phyloP scores from a whole-genome alignment of 164 flowering plant species.

The Stephania yunnanensis region DNA sequence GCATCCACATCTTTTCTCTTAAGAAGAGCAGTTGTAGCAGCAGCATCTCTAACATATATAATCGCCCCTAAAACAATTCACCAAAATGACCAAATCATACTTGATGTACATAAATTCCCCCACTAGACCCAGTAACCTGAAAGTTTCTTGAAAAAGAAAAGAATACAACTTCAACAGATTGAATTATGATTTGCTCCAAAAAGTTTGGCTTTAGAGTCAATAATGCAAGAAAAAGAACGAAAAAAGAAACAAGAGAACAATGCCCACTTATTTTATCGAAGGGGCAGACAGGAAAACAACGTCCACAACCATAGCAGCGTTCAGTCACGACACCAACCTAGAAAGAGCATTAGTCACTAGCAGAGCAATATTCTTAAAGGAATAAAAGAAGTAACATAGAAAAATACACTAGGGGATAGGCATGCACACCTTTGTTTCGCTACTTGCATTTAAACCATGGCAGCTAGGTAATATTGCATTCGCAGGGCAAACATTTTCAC shows the following conservation, averaged over 20 bases:
- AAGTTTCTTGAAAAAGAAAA: not conserved
- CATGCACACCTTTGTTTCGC: constrained; percentile 28
- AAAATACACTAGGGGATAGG: not conserved
- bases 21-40: constrained; percentile 55
- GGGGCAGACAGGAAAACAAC: constrained; percentile 78
- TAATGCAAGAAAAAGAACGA: not conserved
- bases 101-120: not conserved
- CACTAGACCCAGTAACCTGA: not conserved
- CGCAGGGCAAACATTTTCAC: constrained; percentile 83
- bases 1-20: constrained; percentile 63
- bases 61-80: constrained; percentile 33
- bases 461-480: constrained; percentile 49
- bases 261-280: constrained; percentile 75
- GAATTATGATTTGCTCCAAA: not conserved
- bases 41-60: constrained; percentile 56
- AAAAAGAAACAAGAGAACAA: not conserved
- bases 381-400: not conserved
- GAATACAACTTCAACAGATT: not conserved
- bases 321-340: constrained; percentile 69
- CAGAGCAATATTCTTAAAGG: not conserved
- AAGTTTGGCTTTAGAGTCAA: not conserved
- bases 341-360: not conserved
- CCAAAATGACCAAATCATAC: not conserved
- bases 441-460: constrained; percentile 5
- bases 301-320: constrained; percentile 92